These are phyloP conservation scores for Takashimella koratensis DNA, from an alignment of 1,284 basidiomycete genomes.

Conservation along the genomic window DNA sequence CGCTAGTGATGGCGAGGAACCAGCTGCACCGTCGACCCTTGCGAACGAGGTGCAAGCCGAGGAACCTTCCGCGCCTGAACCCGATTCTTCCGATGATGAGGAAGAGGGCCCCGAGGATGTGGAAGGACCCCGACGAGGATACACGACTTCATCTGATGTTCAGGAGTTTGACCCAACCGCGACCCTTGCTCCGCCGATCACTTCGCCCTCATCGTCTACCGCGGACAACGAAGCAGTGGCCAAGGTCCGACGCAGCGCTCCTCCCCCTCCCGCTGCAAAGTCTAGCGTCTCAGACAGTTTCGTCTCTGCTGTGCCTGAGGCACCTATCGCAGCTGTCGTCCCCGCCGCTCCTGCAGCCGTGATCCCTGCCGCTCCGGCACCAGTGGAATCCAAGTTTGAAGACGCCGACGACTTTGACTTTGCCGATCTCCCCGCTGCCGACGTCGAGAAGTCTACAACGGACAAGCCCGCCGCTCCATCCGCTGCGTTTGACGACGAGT, in stretches of 20 bases:
- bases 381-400: slow-evolving; percentile 57
- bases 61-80: slow-evolving; percentile 5
- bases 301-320: slow-evolving; percentile 1
- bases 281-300: slow-evolving; percentile 10
- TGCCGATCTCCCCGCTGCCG: slow-evolving; percentile 54
- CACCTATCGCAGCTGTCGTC: background rate
- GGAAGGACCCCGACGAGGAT: slow-evolving; percentile 31
- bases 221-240: slow-evolving; percentile 10
- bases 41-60: slow-evolving; percentile 1
- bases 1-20: background rate
- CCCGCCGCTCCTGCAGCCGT: background rate
- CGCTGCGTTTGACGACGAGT: slow-evolving; percentile 47
- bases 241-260: slow-evolving; percentile 38
- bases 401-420: slow-evolving; percentile 87
- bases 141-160: slow-evolving; percentile 43
- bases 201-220: slow-evolving; percentile 18
- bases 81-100: slow-evolving; percentile 43
- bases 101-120: slow-evolving; percentile 49
- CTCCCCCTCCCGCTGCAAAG: slow-evolving; percentile 30
- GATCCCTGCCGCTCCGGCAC: slow-evolving; percentile 5
- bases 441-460: slow-evolving; percentile 26
- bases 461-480: slow-evolving; percentile 9
- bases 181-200: slow-evolving; percentile 8
- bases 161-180: background rate
- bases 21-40: background rate